phyloP scores from a whole-genome alignment of 2,329 filamentous ascomycete genomes.

The Verticillium isaacii region DNA sequence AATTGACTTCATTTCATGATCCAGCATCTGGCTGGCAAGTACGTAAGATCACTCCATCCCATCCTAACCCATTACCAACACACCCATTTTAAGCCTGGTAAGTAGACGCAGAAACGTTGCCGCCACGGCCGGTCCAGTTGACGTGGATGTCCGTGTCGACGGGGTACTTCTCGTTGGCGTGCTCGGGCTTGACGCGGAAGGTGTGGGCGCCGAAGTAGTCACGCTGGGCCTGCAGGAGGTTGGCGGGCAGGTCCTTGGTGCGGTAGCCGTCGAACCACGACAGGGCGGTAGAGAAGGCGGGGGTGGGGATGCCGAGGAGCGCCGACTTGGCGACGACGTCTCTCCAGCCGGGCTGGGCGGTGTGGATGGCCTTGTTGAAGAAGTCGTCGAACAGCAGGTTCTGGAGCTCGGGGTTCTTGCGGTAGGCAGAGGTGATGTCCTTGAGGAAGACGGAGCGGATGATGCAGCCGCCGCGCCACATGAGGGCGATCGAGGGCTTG shows the following conservation, averaged over 20 bases:
- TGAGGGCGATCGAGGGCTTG: conserved; percentile 99
- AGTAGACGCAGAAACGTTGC: conserved; percentile 93
- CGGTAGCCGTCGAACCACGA: conserved; percentile 99
- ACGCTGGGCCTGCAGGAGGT: conserved; percentile 96
- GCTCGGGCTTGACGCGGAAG: conserved; percentile 81
- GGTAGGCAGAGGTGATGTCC: conserved; percentile 98
- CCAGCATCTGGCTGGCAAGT: conserved; percentile 6
- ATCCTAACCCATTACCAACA: neutral
- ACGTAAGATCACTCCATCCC: neutral
- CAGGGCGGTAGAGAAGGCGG: conserved; percentile 93
- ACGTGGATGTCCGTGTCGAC: conserved; percentile 90
- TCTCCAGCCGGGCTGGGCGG: conserved; percentile 88
- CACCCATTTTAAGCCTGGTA: conserved; percentile 76
- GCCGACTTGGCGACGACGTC: conserved; percentile 88
- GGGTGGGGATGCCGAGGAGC: conserved; percentile 90
- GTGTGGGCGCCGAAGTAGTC: conserved; percentile 98
- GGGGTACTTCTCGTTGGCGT: conserved; percentile 72
- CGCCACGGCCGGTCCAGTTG: conserved; percentile 99
- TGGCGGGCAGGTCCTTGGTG: conserved; percentile 94
- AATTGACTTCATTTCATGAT: conserved; percentile 11
- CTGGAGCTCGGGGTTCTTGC: conserved; percentile 88
- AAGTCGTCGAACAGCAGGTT: conserved; percentile 98
- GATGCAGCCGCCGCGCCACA: conserved; percentile 99
- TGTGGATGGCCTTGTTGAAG: conserved; percentile 99
- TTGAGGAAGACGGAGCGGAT: conserved; percentile 99